A percentile compares a stretch with the other conserved stretches of the same genome.
phyloP scores from a whole-genome alignment of 2,329 filamentous ascomycete genomes.

The Penicillium sp. region DNA sequence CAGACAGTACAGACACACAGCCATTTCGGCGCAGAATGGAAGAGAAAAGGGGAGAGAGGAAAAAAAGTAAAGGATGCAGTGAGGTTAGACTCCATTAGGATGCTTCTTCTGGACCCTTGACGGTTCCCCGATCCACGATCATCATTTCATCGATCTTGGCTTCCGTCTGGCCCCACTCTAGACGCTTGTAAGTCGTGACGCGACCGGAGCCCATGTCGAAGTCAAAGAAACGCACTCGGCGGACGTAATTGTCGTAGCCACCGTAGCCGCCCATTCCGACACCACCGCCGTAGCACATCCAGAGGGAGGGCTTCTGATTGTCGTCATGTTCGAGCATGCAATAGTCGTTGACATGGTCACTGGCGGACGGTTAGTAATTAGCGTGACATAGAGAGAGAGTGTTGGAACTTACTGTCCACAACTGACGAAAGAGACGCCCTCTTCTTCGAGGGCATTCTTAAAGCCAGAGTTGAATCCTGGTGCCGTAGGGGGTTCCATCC shows the following conservation, averaged over 20 bases:
- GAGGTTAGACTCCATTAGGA: constrained; percentile 5
- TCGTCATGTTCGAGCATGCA: constrained; percentile 66
- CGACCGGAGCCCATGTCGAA: constrained; percentile 86
- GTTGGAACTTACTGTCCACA: constrained; percentile 73
- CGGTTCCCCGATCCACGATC: constrained; percentile 57
- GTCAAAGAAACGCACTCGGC: constrained; percentile 83
- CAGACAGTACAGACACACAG: constrained; percentile 4
- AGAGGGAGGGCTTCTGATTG: constrained; percentile 64
- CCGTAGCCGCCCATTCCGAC: constrained; percentile 93
- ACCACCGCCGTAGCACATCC: constrained; percentile 98
- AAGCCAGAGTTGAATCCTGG: constrained; percentile 91
- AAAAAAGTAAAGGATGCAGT: background rate
- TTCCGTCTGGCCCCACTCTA: constrained; percentile 62
- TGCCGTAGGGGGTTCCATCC: constrained; percentile 80
- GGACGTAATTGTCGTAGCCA: constrained; percentile 79
- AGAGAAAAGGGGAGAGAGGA: background rate
- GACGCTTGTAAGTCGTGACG: constrained; percentile 86
- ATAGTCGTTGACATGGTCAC: constrained; percentile 95
- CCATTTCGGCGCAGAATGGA: background rate
- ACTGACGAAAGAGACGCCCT: constrained; percentile 80
- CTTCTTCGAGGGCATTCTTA: constrained; percentile 78
- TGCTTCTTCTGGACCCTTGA: constrained; percentile 36
- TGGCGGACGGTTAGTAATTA: constrained; percentile 34
- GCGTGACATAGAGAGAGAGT: background rate
- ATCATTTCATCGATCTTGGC: constrained; percentile 57